Evolutionary conservation across 2,329 filamentous ascomycete species (phyloP), one percentile per base, ranked within the genome.

Genomic region (Zarea fungicola): DNA sequence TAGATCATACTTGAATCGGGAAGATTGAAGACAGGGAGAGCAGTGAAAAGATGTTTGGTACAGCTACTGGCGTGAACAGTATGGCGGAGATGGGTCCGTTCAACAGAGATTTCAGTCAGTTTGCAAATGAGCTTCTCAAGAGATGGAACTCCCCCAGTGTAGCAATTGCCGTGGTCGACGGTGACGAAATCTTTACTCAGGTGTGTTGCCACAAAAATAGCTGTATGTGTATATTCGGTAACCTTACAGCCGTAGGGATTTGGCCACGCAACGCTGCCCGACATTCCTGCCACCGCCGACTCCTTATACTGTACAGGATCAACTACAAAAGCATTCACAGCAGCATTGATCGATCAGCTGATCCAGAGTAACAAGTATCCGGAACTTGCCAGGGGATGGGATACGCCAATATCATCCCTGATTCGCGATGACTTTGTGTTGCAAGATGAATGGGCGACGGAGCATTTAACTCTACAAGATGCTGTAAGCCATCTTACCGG

Each of bases 361-460:
- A 46, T 46, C 10, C 13, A 39, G 11, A 23, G 23, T 19, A 18
- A 18, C 6, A 37, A 46, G 2, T 39, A 39, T 14, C 22, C 39
- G 8, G 39, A 41, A 26, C 21, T 41, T 7, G 39, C 39, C 39
- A 41, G 28, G 23, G 39, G 39, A 6, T 41, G 39, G 39, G 22
- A 25, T 16, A 41, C 39, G 39, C 16, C 19, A 11, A 37, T 28
- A 21, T 5, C 42, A 3, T 45, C 32, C 19, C 16, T 21, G 7
- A 11, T 31, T 3, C 31, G n/a, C 31, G 42, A 45, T 22, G 42
- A 45, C 28, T 45, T 45, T 36, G 31, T 45, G 2, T n/a, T 36
- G 31, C 42, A 45, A 18, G 42, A 45, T 16, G 28, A 43, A n/a
- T 45, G 42, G 42, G 22, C 32, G 1, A 45, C 31, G 2, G n/a